Percentiles rank a stretch among this genome's conserved stretches.
Conservation (phyloP, 306 rosid species). For the Quercus glauca region DNA sequence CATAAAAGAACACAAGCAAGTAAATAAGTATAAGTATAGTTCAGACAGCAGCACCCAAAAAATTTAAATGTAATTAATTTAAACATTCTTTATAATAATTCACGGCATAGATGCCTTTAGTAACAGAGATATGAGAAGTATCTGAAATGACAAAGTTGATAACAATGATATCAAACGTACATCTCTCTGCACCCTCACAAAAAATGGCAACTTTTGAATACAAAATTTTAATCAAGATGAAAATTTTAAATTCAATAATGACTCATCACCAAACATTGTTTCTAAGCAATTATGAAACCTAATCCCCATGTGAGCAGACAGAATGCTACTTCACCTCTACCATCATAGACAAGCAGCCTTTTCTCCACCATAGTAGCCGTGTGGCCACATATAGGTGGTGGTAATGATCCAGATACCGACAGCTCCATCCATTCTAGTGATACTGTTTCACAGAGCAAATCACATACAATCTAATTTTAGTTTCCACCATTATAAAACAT, state of each 20-base stretch:
- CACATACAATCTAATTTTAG: slow-evolving; percentile 15
- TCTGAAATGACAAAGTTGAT: not conserved
- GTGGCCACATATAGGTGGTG: slow-evolving; percentile 95
- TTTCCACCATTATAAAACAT: slow-evolving; percentile 4
- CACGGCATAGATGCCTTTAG: not conserved
- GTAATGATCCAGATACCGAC: slow-evolving; percentile 70
- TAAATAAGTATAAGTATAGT: not conserved
- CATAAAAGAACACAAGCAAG: not conserved
- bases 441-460: slow-evolving; percentile 43
- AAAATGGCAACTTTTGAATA: not conserved
- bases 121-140: not conserved
- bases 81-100: not conserved
- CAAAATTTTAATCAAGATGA: not conserved
- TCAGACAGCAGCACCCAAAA: not conserved
- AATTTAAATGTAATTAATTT: not conserved
- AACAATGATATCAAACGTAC: not conserved
- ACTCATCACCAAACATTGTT: not conserved
- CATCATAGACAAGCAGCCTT: slow-evolving; percentile 86
- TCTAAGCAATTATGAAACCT: slow-evolving; percentile 3
- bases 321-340: slow-evolving; percentile 65
- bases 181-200: not conserved
- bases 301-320: slow-evolving; percentile 9
- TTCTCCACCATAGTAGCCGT: slow-evolving; percentile 89
- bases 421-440: slow-evolving; percentile 96
- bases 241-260: not conserved